Percentiles rank a stretch among this genome's conserved stretches.
Conservation (phyloP, 2,329 filamentous ascomycete species). For the Alternaria atra region DNA sequence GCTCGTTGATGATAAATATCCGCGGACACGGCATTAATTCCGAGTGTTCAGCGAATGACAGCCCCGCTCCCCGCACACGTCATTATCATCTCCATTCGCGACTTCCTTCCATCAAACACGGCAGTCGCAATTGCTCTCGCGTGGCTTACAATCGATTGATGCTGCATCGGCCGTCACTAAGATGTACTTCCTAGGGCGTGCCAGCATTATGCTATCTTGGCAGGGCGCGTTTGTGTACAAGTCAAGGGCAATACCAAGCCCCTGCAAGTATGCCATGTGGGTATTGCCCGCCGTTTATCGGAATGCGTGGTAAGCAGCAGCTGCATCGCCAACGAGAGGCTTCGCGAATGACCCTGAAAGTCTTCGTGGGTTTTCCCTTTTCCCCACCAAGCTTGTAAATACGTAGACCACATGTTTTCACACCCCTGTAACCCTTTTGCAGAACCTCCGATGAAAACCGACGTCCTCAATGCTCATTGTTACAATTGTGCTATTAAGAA, state of each 20-base stretch:
- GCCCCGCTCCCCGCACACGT: conserved; percentile 19
- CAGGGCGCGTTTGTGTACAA: neutral
- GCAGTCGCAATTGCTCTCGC: neutral
- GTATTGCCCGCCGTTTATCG: neutral
- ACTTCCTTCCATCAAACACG: neutral
- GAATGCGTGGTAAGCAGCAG: neutral
- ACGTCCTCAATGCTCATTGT: neutral
- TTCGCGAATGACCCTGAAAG: neutral
- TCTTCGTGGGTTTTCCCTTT: too few relatives aligned
- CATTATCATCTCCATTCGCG: conserved; percentile 6
- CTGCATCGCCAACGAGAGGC: neutral
- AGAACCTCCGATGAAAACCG: neutral
- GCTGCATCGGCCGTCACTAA: neutral
- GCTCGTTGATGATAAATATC: conserved; percentile 17
- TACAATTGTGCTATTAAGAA: neutral
- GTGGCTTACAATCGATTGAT: neutral
- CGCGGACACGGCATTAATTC: conserved; percentile 3
- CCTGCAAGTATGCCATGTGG: neutral
- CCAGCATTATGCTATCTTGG: neutral
- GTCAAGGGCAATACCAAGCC: neutral
- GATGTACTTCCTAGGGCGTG: neutral
- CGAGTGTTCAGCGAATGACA: neutral
- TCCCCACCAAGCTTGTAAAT: neutral
- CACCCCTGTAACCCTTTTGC: neutral
- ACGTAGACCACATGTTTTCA: neutral